Conservation (phyloP, 2,329 filamentous ascomycete species). For the Colletotrichum sp. region DNA sequence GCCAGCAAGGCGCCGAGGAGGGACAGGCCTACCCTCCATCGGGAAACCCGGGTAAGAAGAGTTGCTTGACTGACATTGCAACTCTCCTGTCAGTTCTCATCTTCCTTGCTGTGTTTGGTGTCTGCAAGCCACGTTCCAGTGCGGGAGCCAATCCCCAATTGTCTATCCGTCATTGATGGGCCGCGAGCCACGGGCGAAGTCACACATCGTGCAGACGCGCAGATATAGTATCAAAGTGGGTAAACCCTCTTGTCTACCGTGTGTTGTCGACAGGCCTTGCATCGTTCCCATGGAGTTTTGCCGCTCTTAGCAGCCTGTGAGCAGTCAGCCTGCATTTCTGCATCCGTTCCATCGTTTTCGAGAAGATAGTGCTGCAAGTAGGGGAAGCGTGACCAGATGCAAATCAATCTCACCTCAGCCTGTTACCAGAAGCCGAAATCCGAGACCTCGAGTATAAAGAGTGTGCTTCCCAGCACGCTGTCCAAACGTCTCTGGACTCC, state of each 20-base stretch:
- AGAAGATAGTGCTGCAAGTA: neutral
- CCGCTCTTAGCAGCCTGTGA: conserved; percentile 5
- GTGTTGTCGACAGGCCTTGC: neutral
- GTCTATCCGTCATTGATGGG: neutral
- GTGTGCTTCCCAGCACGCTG: neutral
- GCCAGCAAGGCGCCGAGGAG: neutral
- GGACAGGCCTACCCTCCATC: neutral
- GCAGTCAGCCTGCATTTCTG: conserved; percentile 9
- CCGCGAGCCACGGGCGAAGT: neutral
- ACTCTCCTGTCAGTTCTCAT: conserved; percentile 7
- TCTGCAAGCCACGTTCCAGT: conserved; percentile 11
- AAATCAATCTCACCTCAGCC: neutral
- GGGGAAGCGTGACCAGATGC: neutral
- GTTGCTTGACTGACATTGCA: neutral
- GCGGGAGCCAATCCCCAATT: neutral
- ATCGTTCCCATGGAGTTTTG: neutral
- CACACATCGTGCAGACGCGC: neutral
- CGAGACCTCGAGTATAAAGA: conserved; percentile 10
- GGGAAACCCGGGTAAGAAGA: conserved; percentile 1
- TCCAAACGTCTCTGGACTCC: neutral
- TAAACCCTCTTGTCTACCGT: neutral
- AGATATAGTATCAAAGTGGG: neutral
- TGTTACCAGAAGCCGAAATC: neutral
- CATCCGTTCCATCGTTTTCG: neutral
- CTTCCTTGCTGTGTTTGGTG: neutral